A percentile compares a stretch with the other conserved stretches of the same genome.
Conservation (phyloP, 495 filamentous ascomycete genomes). For the Neurospora tetraspora region DNA sequence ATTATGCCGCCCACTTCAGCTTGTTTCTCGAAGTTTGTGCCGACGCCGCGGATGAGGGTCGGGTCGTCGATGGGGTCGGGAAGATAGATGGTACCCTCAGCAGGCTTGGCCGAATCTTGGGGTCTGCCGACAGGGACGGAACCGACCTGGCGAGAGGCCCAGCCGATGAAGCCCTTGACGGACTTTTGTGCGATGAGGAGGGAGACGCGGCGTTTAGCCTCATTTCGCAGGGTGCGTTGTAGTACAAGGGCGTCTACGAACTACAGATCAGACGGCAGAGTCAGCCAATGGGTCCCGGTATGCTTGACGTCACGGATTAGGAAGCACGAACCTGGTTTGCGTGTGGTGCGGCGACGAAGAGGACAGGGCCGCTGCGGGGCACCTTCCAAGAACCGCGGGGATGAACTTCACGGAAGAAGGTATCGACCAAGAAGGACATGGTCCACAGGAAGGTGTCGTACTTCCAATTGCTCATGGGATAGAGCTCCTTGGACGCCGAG, state of each 20-base stretch:
- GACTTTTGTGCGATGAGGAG: constrained; percentile 94
- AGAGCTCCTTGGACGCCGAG: constrained; percentile 42
- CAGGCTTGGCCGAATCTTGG: constrained; percentile 77
- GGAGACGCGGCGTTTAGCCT: constrained; percentile 78
- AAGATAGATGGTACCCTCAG: constrained; percentile 75
- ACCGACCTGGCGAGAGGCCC: constrained; percentile 66
- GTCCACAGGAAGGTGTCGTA: constrained; percentile 78
- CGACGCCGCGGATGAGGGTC: constrained; percentile 71
- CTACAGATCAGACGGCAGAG: constrained; percentile 25
- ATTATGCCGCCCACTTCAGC: constrained; percentile 73
- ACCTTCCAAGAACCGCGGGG: constrained; percentile 91
- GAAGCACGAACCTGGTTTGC: constrained; percentile 69
- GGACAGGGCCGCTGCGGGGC: constrained; percentile 74
- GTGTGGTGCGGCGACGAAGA: constrained; percentile 97
- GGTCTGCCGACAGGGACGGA: constrained; percentile 83
- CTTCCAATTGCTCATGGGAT: constrained; percentile 60
- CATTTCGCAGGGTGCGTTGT: constrained; percentile 75
- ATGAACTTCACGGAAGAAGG: constrained; percentile 97
- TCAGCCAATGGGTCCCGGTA: background rate
- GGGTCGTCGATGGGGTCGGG: constrained; percentile 79
- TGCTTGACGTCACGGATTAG: background rate
- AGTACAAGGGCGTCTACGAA: constrained; percentile 95
- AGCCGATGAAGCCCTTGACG: constrained; percentile 81
- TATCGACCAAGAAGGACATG: constrained; percentile 76
- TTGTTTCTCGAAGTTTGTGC: constrained; percentile 71